Evolutionary conservation across 768 basidiomycete species (phyloP).

Genomic region (Auricularia auricula-judae): DNA sequence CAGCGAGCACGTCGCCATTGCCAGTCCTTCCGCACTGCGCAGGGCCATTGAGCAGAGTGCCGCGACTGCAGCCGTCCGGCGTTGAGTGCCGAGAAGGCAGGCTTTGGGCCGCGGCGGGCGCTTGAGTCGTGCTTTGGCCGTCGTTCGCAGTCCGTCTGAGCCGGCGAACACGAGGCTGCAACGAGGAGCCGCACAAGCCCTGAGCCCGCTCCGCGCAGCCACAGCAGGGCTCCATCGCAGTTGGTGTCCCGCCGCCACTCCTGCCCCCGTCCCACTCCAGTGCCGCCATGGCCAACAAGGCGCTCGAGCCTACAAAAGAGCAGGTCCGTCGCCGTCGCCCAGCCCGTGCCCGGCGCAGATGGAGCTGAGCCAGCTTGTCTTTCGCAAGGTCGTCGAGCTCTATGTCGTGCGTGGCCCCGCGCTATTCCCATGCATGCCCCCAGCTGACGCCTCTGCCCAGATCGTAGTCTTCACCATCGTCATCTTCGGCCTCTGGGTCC

Average conservation of each 20-base stretch:
- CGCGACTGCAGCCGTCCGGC: background rate
- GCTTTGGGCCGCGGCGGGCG: background rate
- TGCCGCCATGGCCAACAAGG: slow-evolving; percentile 21
- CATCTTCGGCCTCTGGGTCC: slow-evolving; percentile 82
- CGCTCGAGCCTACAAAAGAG: slow-evolving; percentile 51
- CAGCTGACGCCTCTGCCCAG: slow-evolving; percentile 24
- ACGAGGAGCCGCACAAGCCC: background rate
- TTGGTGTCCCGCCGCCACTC: slow-evolving; percentile 21
- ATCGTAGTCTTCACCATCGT: slow-evolving; percentile 78
- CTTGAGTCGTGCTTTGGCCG: too few relatives aligned
- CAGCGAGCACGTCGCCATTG: too few relatives aligned
- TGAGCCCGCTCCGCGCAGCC: background rate
- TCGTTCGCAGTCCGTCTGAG: too few relatives aligned
- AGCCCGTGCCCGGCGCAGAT: slow-evolving; percentile 7
- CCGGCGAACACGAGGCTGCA: background rate
- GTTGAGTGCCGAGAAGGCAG: background rate
- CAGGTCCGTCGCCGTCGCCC: slow-evolving; percentile 38
- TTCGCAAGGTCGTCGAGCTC: slow-evolving; percentile 51
- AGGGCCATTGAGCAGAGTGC: background rate
- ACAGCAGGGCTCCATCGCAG: background rate
- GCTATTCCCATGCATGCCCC: background rate
- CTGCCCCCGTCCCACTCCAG: slow-evolving; percentile 34
- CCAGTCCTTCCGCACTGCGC: too few relatives aligned
- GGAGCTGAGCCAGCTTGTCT: slow-evolving; percentile 3
- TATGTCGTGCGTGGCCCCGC: slow-evolving; percentile 49